These are phyloP conservation scores for Ambispora gerdemannii DNA, from an alignment of 192 early-diverging fungal genomes.

Conservation along the genomic window DNA sequence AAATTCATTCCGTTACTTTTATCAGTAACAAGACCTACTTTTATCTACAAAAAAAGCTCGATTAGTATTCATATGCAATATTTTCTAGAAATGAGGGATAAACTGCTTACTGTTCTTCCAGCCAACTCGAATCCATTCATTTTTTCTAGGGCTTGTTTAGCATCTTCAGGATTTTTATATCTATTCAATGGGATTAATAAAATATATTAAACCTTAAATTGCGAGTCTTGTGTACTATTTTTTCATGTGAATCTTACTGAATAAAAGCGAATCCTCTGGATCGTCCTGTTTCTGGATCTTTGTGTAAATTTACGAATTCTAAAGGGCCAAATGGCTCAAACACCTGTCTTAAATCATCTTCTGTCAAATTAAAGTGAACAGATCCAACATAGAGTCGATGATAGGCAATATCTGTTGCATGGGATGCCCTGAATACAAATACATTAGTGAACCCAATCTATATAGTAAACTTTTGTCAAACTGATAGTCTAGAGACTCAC, in stretches of 20 bases:
- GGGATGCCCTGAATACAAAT: constrained; percentile 22
- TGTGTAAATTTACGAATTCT: constrained; percentile 79
- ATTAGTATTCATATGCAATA: no score
- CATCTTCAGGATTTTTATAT: constrained; percentile 64
- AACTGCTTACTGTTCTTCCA: constrained; percentile 58
- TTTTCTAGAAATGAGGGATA: not conserved
- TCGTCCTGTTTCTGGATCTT: constrained; percentile 65
- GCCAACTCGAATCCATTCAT: constrained; percentile 83
- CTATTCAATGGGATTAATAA: constrained; percentile 33
- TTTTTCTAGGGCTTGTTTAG: constrained; percentile 72
- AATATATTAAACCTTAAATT: constrained; percentile 8
- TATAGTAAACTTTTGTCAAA: constrained; percentile 38
- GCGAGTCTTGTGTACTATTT: not conserved
- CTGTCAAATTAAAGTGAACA: constrained; percentile 61
- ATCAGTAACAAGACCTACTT: constrained; percentile 72
- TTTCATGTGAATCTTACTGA: no score
- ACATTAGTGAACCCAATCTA: constrained; percentile 29
- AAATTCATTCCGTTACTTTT: constrained; percentile 47
- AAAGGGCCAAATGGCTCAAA: constrained; percentile 85
- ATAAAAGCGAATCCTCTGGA: constrained; percentile 81
- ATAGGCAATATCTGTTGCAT: constrained; percentile 48
- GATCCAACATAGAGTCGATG: constrained; percentile 62
- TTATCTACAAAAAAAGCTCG: constrained; percentile 51
- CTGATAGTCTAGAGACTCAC: constrained; percentile 51
- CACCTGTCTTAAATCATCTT: constrained; percentile 71